Conservation (phyloP, 1,284 basidiomycete genomes). For the Microstroma glucosiphilum region DNA sequence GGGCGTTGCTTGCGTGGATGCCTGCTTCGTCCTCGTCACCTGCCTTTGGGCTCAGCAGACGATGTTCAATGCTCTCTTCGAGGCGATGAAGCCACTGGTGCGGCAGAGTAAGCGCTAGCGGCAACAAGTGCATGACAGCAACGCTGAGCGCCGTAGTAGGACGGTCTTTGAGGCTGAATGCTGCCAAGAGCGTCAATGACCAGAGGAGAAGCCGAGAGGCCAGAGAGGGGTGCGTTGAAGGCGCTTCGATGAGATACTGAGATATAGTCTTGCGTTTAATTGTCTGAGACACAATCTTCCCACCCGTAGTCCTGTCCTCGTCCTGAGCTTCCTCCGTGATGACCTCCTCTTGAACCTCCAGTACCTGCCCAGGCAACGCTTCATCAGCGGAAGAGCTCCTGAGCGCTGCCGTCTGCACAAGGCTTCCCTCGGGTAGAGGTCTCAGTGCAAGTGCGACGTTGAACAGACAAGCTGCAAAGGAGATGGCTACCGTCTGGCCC, state of each 20-base stretch:
- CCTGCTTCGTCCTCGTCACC: slow-evolving; percentile 1
- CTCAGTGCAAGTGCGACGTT: slow-evolving; percentile 59
- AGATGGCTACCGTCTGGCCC: slow-evolving; percentile 68
- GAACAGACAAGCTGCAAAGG: slow-evolving; percentile 65
- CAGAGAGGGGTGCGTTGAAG: slow-evolving; percentile 1
- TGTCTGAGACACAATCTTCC: neutral
- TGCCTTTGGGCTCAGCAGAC: neutral
- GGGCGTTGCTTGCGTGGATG: slow-evolving; percentile 1
- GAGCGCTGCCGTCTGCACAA: neutral
- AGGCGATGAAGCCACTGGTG: neutral
- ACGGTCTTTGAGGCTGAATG: slow-evolving; percentile 52
- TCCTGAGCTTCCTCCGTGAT: neutral
- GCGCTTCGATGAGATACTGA: neutral
- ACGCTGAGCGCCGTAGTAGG: slow-evolving; percentile 60
- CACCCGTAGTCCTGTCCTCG: neutral
- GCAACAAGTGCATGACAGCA: slow-evolving; percentile 61
- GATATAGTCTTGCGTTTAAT: neutral
- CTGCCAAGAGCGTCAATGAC: neutral
- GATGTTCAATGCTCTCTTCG: neutral
- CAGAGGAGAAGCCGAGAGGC: slow-evolving; percentile 6
- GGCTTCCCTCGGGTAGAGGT: neutral
- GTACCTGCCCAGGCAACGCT: neutral
- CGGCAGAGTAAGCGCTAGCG: slow-evolving; percentile 58
- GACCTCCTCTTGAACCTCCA: neutral
- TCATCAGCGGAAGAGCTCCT: neutral